A percentile compares a stretch with the other conserved stretches of the same genome.
Conservation (phyloP, 768 basidiomycete genomes). For the Pisolithus microcarpus region DNA sequence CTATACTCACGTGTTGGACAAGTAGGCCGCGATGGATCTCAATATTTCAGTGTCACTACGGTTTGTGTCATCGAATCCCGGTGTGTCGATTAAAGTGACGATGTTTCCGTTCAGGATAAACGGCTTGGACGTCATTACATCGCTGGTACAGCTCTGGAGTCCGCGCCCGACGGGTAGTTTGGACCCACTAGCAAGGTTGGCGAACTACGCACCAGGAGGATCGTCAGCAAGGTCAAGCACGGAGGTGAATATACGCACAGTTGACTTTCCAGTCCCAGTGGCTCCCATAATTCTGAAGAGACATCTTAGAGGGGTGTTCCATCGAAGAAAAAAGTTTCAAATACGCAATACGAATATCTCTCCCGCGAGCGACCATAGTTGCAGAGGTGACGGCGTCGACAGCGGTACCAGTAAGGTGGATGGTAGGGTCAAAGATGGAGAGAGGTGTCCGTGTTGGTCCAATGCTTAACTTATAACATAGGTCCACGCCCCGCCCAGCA, state of each 20-base stretch:
- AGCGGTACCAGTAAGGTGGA: background rate
- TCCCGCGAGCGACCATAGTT: background rate
- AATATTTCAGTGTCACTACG: constrained; percentile 45
- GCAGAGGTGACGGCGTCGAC: background rate
- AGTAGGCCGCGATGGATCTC: constrained; percentile 39
- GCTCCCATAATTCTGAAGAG: constrained; percentile 27
- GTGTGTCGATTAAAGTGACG: constrained; percentile 51
- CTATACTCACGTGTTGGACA: constrained; percentile 24
- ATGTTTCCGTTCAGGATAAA: constrained; percentile 39
- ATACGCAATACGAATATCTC: background rate
- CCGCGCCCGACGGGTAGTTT: constrained; percentile 38
- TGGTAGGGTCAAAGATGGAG: background rate
- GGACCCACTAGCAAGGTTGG: constrained; percentile 47
- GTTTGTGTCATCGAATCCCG: constrained; percentile 54
- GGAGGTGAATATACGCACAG: constrained; percentile 11
- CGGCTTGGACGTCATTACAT: constrained; percentile 36
- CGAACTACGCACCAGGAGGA: constrained; percentile 35
- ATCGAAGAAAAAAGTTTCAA: background rate
- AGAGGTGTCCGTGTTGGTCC: background rate
- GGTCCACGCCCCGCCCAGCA: background rate
- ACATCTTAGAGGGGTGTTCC: constrained; percentile 16
- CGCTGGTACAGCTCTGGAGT: constrained; percentile 45
- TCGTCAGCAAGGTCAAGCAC: constrained; percentile 1
- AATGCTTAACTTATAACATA: background rate
- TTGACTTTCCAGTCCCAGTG: constrained; percentile 32